Conservation (phyloP, 2,329 filamentous ascomycete genomes). For the Elsinoe perseae region DNA sequence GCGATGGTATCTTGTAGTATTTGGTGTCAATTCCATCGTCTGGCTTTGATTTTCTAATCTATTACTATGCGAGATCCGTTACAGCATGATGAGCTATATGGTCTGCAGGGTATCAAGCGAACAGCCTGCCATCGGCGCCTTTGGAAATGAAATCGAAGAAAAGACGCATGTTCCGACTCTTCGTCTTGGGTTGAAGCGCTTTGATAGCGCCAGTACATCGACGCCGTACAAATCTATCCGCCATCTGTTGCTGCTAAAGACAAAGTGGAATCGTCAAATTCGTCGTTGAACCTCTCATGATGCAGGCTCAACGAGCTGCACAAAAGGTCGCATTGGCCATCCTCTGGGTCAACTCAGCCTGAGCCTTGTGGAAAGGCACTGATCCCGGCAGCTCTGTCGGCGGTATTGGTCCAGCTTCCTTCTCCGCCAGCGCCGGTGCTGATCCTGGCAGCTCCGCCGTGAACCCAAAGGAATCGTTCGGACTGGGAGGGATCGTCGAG, state of each 20-base stretch:
- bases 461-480: constrained; percentile 1
- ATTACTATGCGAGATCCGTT: constrained; percentile 5
- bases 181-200: not conserved
- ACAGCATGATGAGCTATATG: not conserved
- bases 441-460: constrained; percentile 10
- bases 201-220: not conserved
- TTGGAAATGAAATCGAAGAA: not conserved
- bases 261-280: not conserved
- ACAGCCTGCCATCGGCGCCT: not conserved
- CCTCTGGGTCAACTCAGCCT: not conserved
- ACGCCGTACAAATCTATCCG: not conserved
- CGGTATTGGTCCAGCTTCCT: constrained; percentile 10
- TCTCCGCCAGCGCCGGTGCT: constrained; percentile 4
- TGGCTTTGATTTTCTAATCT: not conserved
- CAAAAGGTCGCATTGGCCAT: constrained; percentile 11
- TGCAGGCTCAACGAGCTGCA: not conserved
- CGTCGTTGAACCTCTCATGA: not conserved
- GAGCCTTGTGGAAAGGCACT: not conserved
- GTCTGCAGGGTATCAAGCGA: not conserved
- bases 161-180: not conserved
- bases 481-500: constrained; percentile 12
- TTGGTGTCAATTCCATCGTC: not conserved
- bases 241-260: not conserved
- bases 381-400: constrained; percentile 9
- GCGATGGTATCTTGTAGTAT: not conserved